phyloP scores from a whole-genome alignment of 805 yeast genomes.

The Candida verbasci region DNA sequence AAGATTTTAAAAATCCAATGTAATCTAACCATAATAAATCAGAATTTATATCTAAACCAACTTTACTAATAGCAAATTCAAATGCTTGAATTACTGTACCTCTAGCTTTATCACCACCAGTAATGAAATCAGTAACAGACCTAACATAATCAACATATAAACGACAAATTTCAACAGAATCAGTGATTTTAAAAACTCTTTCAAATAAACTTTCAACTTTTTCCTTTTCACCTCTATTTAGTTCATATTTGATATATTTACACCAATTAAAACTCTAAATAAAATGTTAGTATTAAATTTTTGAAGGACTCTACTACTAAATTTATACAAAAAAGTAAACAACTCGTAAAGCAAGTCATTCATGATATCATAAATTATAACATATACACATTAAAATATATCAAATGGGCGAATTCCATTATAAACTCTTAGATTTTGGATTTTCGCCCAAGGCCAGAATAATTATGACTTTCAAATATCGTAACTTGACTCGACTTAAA shows the following conservation, averaged over 20 bases:
- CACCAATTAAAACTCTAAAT: conserved; percentile 56
- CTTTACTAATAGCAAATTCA: conserved; percentile 72
- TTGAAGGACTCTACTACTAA: neutral
- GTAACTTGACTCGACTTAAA: no score
- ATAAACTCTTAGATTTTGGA: no score
- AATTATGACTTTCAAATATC: no score
- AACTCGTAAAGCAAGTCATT: no score
- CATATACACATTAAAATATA: no score
- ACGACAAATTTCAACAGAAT: conserved; percentile 68
- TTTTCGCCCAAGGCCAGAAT: no score
- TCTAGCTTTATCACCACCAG: conserved; percentile 80
- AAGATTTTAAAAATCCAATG: conserved; percentile 67
- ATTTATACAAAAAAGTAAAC: neutral
- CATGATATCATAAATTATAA: no score
- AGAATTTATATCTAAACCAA: conserved; percentile 74
- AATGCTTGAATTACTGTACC: conserved; percentile 73
- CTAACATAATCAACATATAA: conserved; percentile 77
- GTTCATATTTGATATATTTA: conserved; percentile 60
- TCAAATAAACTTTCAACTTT: conserved; percentile 64
- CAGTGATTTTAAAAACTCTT: conserved; percentile 56
- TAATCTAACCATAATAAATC: conserved; percentile 79
- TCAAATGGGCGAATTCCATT: no score
- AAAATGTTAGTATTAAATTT: conserved; percentile 16
- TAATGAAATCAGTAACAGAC: conserved; percentile 60
- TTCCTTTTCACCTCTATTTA: conserved; percentile 60